phyloP scores from a whole-genome alignment of 2,329 filamentous ascomycete species.

The Cladosporium sp. region DNA sequence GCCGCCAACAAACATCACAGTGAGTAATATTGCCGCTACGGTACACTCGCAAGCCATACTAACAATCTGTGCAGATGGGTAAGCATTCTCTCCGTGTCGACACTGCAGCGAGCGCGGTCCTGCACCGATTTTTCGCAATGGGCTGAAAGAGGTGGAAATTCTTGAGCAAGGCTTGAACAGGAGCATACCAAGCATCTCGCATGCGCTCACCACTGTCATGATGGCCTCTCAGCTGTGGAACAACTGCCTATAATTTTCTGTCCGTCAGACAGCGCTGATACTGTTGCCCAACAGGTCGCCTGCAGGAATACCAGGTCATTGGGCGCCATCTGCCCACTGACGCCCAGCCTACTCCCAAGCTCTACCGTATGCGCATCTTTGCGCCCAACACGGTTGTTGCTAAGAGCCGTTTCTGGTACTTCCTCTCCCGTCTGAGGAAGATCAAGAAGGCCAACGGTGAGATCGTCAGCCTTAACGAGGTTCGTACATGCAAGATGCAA shows the following conservation, averaged over 20 bases:
- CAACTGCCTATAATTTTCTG: slow-evolving; percentile 12
- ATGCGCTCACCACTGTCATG: background rate
- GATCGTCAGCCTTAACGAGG: slow-evolving; percentile 95
- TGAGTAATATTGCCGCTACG: slow-evolving; percentile 17
- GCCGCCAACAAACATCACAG: slow-evolving; percentile 19
- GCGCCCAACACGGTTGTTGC: slow-evolving; percentile 96
- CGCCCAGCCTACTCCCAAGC: slow-evolving; percentile 92
- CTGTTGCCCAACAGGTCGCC: slow-evolving; percentile 69
- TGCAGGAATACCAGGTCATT: slow-evolving; percentile 99
- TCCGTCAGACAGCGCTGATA: slow-evolving; percentile 36
- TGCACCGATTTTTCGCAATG: slow-evolving; percentile 17
- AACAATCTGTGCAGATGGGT: slow-evolving; percentile 54
- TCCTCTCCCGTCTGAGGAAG: slow-evolving; percentile 97
- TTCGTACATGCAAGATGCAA: slow-evolving; percentile 47
- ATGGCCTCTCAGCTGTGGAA: slow-evolving; percentile 8
- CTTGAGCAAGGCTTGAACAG: slow-evolving; percentile 11
- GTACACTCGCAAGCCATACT: slow-evolving; percentile 19
- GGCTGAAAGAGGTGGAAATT: slow-evolving; percentile 26
- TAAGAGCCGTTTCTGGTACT: slow-evolving; percentile 99
- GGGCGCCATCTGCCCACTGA: slow-evolving; percentile 98
- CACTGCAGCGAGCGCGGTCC: slow-evolving; percentile 14
- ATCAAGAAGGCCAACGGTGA: slow-evolving; percentile 99
- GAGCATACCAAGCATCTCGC: background rate
- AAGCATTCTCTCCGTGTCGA: slow-evolving; percentile 38
- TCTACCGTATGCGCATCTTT: slow-evolving; percentile 99